Evolutionary conservation across 805 yeast genomes (phyloP).

Genomic region (Wickerhamiella siamensis): DNA sequence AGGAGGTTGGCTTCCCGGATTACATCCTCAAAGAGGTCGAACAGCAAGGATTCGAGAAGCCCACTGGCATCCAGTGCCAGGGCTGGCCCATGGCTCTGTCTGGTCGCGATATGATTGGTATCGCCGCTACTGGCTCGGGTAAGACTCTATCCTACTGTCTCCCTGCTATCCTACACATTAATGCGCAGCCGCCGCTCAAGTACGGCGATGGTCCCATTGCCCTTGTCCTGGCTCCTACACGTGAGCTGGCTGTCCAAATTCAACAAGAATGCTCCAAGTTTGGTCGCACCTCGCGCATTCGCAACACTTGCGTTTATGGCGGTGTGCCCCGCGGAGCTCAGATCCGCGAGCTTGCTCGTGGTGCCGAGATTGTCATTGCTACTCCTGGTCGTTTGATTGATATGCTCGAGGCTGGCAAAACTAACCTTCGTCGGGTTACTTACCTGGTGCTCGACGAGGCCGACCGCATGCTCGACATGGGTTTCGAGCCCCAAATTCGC

Average conservation of each 20-base stretch:
- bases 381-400: slow-evolving; percentile 98
- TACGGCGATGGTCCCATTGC: slow-evolving; percentile 98
- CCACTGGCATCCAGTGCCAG: slow-evolving; percentile 96
- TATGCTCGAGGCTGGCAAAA: slow-evolving; percentile 89
- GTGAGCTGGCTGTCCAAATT: slow-evolving; percentile 93
- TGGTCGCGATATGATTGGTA: slow-evolving; percentile 98
- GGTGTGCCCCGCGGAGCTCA: slow-evolving; percentile 99
- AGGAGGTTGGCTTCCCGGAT: slow-evolving; percentile 96
- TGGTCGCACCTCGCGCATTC: slow-evolving; percentile 79
- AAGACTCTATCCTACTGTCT: slow-evolving; percentile 93
- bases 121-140: slow-evolving; percentile 98
- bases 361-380: slow-evolving; percentile 91
- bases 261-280: slow-evolving; percentile 93
- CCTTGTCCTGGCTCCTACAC: slow-evolving; percentile 90
- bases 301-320: slow-evolving; percentile 92
- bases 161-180: slow-evolving; percentile 94
- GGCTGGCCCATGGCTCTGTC: slow-evolving; percentile 99
- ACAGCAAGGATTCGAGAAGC: slow-evolving; percentile 82
- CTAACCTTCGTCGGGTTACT: slow-evolving; percentile 90
- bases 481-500: slow-evolving; percentile 98
- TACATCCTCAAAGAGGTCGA: slow-evolving; percentile 81
- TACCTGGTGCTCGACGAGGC: slow-evolving; percentile 97
- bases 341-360: slow-evolving; percentile 88
- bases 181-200: slow-evolving; percentile 87
- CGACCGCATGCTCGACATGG: slow-evolving; percentile 99